A percentile compares a stretch with the other conserved stretches of the same genome.
phyloP scores from a whole-genome alignment of 441 rosid species.

The Melastoma candidum region DNA sequence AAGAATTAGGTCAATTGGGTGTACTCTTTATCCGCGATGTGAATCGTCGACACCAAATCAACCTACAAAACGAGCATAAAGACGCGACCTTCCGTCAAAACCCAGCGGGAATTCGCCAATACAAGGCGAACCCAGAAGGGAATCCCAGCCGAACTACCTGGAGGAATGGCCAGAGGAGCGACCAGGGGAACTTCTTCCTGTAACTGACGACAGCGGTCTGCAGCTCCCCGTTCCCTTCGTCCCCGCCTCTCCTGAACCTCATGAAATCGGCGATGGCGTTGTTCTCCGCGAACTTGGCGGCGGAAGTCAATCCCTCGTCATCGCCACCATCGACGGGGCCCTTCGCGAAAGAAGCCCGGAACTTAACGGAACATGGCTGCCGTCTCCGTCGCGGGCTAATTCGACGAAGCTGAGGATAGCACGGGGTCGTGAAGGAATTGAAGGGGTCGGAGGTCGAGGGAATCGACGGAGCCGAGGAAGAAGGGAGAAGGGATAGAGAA shows the following conservation, averaged over 20 bases:
- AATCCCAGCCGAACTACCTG: conserved; percentile 28
- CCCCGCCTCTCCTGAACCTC: conserved; percentile 51
- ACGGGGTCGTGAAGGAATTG: too few species aligned
- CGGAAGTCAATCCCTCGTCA: conserved; percentile 12
- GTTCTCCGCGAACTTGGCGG: conserved; percentile 39
- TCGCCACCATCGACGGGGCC: conserved; percentile 21
- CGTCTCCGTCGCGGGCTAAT: too few species aligned
- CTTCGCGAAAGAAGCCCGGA: conserved; percentile 21
- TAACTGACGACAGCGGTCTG: conserved; percentile 83
- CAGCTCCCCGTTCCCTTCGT: conserved; percentile 37
- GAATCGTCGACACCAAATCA: conserved; percentile 92
- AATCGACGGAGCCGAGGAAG: too few species aligned
- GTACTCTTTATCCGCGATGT: conserved; percentile 88
- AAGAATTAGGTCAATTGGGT: conserved; percentile 7
- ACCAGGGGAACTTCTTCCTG: conserved; percentile 75
- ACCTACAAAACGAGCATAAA: conserved; percentile 29
- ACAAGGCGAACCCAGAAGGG: too few species aligned
- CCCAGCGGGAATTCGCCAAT: too few species aligned
- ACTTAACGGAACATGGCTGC: neutral
- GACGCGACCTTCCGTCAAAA: too few species aligned
- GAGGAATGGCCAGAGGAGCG: conserved; percentile 62
- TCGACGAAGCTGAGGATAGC: too few species aligned
- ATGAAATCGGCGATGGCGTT: conserved; percentile 76
- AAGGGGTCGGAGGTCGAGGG: too few species aligned
- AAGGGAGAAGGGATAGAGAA: too few species aligned